Percentiles rank a stretch among this genome's conserved stretches.
Conservation (phyloP, 176 grass and related monocot genomes). For the Avena sativa region DNA sequence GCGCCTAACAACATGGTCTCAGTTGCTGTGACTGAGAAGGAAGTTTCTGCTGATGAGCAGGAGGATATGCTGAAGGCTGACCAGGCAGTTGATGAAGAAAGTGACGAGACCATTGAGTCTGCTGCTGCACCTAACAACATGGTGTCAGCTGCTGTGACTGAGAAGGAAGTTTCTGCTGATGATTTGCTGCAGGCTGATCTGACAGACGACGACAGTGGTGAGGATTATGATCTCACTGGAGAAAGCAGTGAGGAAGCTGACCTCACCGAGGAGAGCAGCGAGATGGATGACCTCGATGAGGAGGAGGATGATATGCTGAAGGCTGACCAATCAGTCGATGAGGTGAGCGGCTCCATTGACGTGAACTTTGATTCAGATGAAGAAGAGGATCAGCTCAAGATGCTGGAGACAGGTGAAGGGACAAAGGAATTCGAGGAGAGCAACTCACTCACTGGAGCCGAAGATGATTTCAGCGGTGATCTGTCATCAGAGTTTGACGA, state of each 20-base stretch:
- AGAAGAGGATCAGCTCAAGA: slow-evolving; percentile 1
- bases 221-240: not conserved
- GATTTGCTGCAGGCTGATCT: not conserved
- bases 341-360: not conserved
- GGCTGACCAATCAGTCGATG: not conserved
- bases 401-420: not conserved
- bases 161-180: not conserved
- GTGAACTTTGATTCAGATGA: slow-evolving; percentile 13
- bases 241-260: not conserved
- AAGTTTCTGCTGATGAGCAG: slow-evolving; percentile 1
- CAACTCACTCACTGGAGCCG: slow-evolving; percentile 10
- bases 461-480: slow-evolving; percentile 56
- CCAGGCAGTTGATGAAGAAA: not conserved
- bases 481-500: slow-evolving; percentile 43
- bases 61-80: slow-evolving; percentile 15
- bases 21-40: not conserved
- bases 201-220: not conserved
- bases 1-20: slow-evolving; percentile 12
- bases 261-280: not conserved
- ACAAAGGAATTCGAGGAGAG: not conserved
- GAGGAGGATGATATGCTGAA: slow-evolving; percentile 17
- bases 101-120: not conserved
- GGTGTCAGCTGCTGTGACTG: not conserved
- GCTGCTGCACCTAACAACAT: slow-evolving; percentile 22
- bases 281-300: slow-evolving; percentile 4